Percentiles rank a stretch among this genome's conserved stretches.
phyloP scores from a whole-genome alignment of 2,329 filamentous ascomycete species.

The Cercospora canescens region DNA sequence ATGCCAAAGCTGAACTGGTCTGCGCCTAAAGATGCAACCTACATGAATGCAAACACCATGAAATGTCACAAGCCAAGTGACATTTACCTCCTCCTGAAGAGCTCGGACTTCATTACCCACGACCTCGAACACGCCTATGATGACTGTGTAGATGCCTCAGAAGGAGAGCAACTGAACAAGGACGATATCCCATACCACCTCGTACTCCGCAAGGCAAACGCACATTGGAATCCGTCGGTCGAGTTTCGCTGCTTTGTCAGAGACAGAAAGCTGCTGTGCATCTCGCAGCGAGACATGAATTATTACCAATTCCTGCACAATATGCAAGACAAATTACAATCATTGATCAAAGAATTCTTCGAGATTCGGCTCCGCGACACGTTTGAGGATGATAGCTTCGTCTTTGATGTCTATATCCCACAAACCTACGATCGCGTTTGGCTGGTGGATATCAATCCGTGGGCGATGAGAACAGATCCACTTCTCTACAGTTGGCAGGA shows the following conservation, averaged over 20 bases:
- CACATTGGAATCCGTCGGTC: conserved; percentile 78
- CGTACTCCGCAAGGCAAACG: conserved; percentile 81
- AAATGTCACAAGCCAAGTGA: conserved; percentile 88
- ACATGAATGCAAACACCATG: conserved; percentile 87
- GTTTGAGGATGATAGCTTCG: conserved; percentile 81
- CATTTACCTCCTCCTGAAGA: conserved; percentile 90
- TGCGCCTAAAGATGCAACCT: conserved; percentile 90
- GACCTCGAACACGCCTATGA: conserved; percentile 93
- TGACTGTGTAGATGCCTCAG: conserved; percentile 55
- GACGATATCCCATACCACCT: conserved; percentile 70
- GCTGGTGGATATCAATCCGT: conserved; percentile 93
- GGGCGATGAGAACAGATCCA: conserved; percentile 85
- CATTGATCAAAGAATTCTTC: conserved; percentile 76
- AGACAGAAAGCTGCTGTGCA: conserved; percentile 72
- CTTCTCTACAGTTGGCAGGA: conserved; percentile 89
- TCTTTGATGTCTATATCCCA: conserved; percentile 91
- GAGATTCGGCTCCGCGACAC: conserved; percentile 68
- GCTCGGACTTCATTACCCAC: conserved; percentile 90
- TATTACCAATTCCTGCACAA: conserved; percentile 79
- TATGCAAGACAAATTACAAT: conserved; percentile 66
- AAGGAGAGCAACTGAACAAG: conserved; percentile 30
- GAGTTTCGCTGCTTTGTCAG: conserved; percentile 97
- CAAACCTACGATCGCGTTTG: conserved; percentile 72
- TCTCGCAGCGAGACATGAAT: conserved; percentile 87
- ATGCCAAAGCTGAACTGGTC: conserved; percentile 98